Percentiles rank a stretch among this genome's conserved stretches.
Conservation (phyloP, 345 rosid genomes). For the Eucalyptus marginata region DNA sequence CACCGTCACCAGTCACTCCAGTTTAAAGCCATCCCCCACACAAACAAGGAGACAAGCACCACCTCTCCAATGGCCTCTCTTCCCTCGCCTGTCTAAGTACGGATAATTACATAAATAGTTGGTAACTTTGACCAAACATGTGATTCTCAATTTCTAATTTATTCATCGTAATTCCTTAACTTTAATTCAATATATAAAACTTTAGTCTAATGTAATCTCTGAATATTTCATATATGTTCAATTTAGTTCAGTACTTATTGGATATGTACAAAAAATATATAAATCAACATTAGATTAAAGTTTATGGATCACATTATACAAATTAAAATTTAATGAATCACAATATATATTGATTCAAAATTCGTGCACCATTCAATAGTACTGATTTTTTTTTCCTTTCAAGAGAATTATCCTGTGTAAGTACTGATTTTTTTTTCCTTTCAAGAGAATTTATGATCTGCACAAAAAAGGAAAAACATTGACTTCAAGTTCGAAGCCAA, state of each 20-base stretch:
- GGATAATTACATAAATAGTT: too few relatives aligned
- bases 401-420: too few relatives aligned
- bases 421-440: background rate
- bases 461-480: background rate
- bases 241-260: too few relatives aligned
- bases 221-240: too few relatives aligned
- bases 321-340: too few relatives aligned
- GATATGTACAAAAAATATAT: too few relatives aligned
- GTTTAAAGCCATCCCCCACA: background rate
- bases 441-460: background rate
- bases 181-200: too few relatives aligned
- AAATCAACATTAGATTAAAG: too few relatives aligned
- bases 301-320: rapidly evolving
- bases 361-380: background rate
- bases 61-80: background rate
- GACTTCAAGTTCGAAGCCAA: background rate
- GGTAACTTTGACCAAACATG: background rate
- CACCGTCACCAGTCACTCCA: background rate
- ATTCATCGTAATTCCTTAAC: rapidly evolving
- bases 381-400: background rate
- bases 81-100: too few relatives aligned
- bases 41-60: background rate
- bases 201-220: rapidly evolving
- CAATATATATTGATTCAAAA: too few relatives aligned
- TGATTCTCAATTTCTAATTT: too few relatives aligned